Evolutionary conservation across 1,139 yeast species (phyloP).

Genomic region (Saccharomyces hybrid): DNA sequence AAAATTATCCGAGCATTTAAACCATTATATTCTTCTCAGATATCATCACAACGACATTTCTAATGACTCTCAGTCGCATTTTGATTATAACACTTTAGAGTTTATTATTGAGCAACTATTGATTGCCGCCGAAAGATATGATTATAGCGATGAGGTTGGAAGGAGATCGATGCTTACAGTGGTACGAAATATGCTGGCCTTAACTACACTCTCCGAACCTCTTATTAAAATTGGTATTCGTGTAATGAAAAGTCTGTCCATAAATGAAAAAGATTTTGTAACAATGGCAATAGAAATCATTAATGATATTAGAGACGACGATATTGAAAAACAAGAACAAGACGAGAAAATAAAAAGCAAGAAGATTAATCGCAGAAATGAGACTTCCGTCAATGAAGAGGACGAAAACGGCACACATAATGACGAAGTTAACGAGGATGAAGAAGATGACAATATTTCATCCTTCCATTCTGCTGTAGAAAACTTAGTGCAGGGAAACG

Average conservation of each 20-base stretch:
- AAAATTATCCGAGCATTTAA: conserved; percentile 42
- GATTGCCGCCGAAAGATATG: conserved; percentile 60
- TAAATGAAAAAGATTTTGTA: conserved; percentile 75
- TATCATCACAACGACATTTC: conserved; percentile 23
- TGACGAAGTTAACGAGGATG: conserved; percentile 31
- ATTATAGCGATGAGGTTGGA: conserved; percentile 87
- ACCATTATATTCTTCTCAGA: conserved; percentile 41
- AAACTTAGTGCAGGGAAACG: conserved; percentile 22
- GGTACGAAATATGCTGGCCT: conserved; percentile 53
- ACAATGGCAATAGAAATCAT: conserved; percentile 80
- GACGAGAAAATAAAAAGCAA: conserved; percentile 10
- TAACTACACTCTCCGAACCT: conserved; percentile 42
- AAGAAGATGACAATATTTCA: conserved; percentile 28
- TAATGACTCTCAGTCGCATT: conserved; percentile 12
- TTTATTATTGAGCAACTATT: conserved; percentile 72
- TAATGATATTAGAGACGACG: conserved; percentile 74
- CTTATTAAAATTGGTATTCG: conserved; percentile 52
- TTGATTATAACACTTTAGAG: conserved; percentile 51
- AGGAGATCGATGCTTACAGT: conserved; percentile 73
- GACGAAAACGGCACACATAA: conserved; percentile 21
- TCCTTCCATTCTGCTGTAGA: conserved; percentile 52
- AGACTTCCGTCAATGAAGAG: conserved; percentile 10
- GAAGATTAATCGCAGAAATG: conserved; percentile 12
- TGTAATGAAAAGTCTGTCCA: conserved; percentile 62
- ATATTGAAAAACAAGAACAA: conserved; percentile 34